A percentile compares a stretch with the other conserved stretches of the same genome.
These are phyloP conservation scores for Zangia roseola DNA, from an alignment of 768 basidiomycete genomes.

Conservation along the genomic window DNA sequence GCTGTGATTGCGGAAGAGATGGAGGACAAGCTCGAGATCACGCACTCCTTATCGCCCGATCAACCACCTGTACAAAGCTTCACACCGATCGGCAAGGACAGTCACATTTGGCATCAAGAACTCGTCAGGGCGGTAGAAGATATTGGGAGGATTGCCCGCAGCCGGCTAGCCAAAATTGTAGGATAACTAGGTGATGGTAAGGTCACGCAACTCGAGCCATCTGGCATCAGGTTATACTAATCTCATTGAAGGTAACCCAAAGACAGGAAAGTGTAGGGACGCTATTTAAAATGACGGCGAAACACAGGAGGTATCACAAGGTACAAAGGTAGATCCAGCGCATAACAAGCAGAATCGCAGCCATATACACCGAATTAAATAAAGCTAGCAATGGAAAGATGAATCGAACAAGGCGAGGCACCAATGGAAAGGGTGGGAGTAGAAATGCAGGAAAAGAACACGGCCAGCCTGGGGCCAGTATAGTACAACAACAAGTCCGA, in stretches of 20 bases:
- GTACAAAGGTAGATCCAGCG: constrained; percentile 14
- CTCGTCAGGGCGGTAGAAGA: constrained; percentile 70
- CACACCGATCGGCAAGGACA: constrained; percentile 34
- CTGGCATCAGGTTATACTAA: background rate
- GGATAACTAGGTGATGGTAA: constrained; percentile 4
- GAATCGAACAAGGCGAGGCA: no score
- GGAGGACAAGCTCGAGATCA: constrained; percentile 59
- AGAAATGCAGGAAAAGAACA: constrained; percentile 5
- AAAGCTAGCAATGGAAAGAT: no score
- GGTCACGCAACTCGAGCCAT: background rate
- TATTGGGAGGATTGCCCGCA: constrained; percentile 75
- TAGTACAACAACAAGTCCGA: constrained; percentile 28
- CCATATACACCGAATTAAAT: constrained; percentile 10
- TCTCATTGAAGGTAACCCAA: background rate
- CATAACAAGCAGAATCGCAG: constrained; percentile 1
- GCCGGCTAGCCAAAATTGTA: constrained; percentile 45
- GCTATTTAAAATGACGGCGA: no score
- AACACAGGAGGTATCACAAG: constrained; percentile 11
- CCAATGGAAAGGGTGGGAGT: background rate
- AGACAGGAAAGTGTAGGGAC: background rate
- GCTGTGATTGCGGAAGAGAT: constrained; percentile 75
- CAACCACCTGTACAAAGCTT: constrained; percentile 37
- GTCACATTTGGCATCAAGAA: constrained; percentile 62
- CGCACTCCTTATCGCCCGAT: constrained; percentile 46
- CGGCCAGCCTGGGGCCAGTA: background rate